Conservation (phyloP, 345 rosid genomes). For the Chamaenerion angustifolium region DNA sequence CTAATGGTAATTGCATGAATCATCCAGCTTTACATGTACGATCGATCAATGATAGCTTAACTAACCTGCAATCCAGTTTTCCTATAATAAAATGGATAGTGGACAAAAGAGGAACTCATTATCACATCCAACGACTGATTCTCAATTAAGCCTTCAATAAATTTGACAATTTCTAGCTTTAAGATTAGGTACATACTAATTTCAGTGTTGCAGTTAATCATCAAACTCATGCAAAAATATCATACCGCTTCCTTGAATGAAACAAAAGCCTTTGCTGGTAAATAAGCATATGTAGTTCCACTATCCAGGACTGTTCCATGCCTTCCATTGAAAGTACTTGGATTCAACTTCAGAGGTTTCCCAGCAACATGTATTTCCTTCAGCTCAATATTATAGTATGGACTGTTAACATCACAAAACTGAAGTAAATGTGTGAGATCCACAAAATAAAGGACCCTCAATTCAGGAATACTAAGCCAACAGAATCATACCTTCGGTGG, state of each 20-base stretch:
- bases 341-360: slow-evolving; percentile 43
- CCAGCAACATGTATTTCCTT: slow-evolving; percentile 86
- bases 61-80: no score
- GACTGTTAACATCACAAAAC: slow-evolving; percentile 97
- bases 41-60: no score
- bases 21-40: no score
- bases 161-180: no score
- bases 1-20: no score
- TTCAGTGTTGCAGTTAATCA: background rate
- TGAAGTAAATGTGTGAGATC: slow-evolving; percentile 77
- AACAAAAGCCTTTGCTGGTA: slow-evolving; percentile 58
- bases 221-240: slow-evolving; percentile 5
- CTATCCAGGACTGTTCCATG: slow-evolving; percentile 78
- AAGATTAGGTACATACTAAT: no score
- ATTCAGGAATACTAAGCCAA: background rate
- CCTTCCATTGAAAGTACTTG: slow-evolving; percentile 53
- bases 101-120: no score
- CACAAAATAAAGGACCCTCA: slow-evolving; percentile 9
- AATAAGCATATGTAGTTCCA: slow-evolving; percentile 87
- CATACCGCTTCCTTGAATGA: slow-evolving; percentile 77
- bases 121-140: no score
- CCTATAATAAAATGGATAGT: no score
- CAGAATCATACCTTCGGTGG: slow-evolving; percentile 46
- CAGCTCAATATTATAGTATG: slow-evolving; percentile 89
- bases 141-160: no score